Percentiles rank a stretch among this genome's conserved stretches.
These are phyloP conservation scores for Fusarium sp. DNA, from an alignment of 2,329 filamentous ascomycete genomes.

Conservation along the genomic window DNA sequence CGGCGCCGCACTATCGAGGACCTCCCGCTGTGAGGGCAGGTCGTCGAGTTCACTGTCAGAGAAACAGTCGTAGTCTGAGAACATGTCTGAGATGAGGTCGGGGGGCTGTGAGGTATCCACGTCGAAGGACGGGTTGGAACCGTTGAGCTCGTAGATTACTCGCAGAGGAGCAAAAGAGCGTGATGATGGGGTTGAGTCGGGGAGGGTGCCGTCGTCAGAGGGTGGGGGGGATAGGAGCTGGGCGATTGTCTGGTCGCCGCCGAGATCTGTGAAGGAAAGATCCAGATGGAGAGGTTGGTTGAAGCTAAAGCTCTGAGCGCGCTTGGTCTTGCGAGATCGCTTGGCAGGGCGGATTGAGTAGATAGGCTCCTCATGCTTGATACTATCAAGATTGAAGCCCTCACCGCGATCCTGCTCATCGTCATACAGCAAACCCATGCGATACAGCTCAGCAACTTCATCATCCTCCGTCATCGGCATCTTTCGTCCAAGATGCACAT, in stretches of 20 bases:
- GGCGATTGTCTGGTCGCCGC: constrained; percentile 53
- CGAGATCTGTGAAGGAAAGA: constrained; percentile 57
- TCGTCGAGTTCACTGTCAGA: constrained; percentile 52
- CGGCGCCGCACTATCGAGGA: constrained; percentile 44
- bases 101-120: constrained; percentile 52
- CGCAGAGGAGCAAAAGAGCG: constrained; percentile 49
- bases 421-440: constrained; percentile 59
- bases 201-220: constrained; percentile 28
- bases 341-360: constrained; percentile 54
- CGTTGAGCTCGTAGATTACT: constrained; percentile 55
- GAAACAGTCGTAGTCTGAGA: constrained; percentile 53
- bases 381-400: constrained; percentile 53
- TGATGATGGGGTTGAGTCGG: constrained; percentile 1
- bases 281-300: constrained; percentile 50
- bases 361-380: constrained; percentile 52
- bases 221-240: constrained; percentile 47
- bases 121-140: constrained; percentile 48
- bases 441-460: constrained; percentile 56
- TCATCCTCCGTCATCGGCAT: constrained; percentile 47
- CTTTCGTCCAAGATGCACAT: constrained; percentile 41
- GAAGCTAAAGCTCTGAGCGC: constrained; percentile 35
- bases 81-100: constrained; percentile 48
- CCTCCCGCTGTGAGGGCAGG: constrained; percentile 47
- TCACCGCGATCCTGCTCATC: constrained; percentile 51
- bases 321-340: constrained; percentile 45